These are phyloP conservation scores for Kluyveromyces aestuarii DNA, from an alignment of 805 yeast species.

Conservation along the genomic window DNA sequence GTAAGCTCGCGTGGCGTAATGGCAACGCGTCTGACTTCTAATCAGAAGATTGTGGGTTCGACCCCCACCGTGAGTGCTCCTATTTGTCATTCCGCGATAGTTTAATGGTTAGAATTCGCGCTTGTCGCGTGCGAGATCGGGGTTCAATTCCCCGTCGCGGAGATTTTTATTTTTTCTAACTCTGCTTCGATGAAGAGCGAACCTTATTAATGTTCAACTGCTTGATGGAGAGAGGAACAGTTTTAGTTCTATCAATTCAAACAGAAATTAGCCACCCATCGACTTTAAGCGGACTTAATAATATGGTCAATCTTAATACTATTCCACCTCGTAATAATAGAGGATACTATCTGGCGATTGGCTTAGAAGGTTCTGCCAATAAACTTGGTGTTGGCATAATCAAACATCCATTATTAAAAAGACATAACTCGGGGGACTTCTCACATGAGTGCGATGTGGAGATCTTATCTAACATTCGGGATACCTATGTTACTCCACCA, in stretches of 20 bases:
- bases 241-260: no score
- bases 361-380: slow-evolving; percentile 96
- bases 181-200: not conserved
- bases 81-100: slow-evolving; percentile 1
- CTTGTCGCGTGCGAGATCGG: slow-evolving; percentile 18
- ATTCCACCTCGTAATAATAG: slow-evolving; percentile 23
- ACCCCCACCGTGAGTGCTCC: slow-evolving; percentile 44
- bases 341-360: slow-evolving; percentile 60
- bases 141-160: slow-evolving; percentile 19
- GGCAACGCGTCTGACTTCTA: slow-evolving; percentile 50
- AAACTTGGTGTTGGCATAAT: slow-evolving; percentile 92
- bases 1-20: slow-evolving; percentile 44
- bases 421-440: slow-evolving; percentile 38
- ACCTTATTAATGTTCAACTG: no score
- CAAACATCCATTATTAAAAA: slow-evolving; percentile 42
- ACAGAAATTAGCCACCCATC: not conserved
- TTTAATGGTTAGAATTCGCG: slow-evolving; percentile 7
- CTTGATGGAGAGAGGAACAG: no score
- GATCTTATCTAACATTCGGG: slow-evolving; percentile 83
- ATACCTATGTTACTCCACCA: slow-evolving; percentile 92
- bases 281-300: not conserved
- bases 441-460: slow-evolving; percentile 53
- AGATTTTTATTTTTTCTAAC: slow-evolving; percentile 4
- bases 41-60: slow-evolving; percentile 46
- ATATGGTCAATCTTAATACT: slow-evolving; percentile 26